phyloP scores from a whole-genome alignment of 192 early-diverging fungal genomes.

The Linnemannia hyalina region DNA sequence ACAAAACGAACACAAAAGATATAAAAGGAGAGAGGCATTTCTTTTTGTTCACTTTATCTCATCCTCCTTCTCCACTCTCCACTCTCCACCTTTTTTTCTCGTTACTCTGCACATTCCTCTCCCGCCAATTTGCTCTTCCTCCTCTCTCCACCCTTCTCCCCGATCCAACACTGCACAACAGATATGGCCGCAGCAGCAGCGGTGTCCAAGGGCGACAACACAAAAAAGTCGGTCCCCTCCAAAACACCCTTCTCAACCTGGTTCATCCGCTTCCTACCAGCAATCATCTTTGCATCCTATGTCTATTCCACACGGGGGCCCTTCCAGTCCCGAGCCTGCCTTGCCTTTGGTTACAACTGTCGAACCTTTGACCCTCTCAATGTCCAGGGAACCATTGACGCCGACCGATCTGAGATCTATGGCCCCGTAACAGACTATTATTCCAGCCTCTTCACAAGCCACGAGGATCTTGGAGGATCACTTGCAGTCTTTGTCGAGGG shows the following conservation, averaged over 20 bases:
- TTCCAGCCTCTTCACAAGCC: slow-evolving; percentile 31
- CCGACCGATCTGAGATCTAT: slow-evolving; percentile 15
- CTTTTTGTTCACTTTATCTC: background rate
- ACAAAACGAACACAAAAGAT: background rate
- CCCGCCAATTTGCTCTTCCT: background rate
- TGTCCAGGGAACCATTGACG: slow-evolving; percentile 16
- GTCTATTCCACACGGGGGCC: slow-evolving; percentile 29
- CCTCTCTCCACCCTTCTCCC: background rate
- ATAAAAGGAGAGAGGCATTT: background rate
- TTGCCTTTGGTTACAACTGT: slow-evolving; percentile 23
- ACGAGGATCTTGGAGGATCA: slow-evolving; percentile 65
- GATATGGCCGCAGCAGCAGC: background rate
- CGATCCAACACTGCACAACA: background rate
- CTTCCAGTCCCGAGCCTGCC: slow-evolving; percentile 33
- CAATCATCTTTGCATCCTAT: slow-evolving; percentile 20
- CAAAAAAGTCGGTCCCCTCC: background rate
- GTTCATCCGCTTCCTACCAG: slow-evolving; percentile 28
- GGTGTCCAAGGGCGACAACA: background rate
- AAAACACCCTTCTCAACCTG: background rate
- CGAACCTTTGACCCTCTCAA: background rate
- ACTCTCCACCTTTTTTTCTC: background rate
- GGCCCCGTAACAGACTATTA: slow-evolving; percentile 19
- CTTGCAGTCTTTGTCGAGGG: slow-evolving; percentile 64
- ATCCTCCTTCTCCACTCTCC: background rate
- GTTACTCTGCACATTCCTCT: background rate